These are phyloP conservation scores for Rhododendron vialii DNA, from an alignment of 148 eudicot species.

Conservation along the genomic window DNA sequence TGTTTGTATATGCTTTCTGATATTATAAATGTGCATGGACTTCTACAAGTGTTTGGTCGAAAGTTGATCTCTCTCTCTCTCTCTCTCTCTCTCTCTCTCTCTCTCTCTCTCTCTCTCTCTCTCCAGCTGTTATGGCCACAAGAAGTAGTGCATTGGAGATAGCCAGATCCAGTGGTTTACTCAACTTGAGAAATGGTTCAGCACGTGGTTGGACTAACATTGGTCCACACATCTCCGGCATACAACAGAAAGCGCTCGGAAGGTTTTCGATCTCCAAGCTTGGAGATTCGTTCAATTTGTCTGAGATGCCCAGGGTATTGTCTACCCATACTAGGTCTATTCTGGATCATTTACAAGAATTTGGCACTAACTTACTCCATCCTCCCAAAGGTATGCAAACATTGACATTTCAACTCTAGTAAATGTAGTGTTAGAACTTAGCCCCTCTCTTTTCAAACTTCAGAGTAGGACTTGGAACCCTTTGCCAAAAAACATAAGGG, in stretches of 20 bases:
- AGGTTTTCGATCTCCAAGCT: constrained; percentile 38
- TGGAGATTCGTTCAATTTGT: constrained; percentile 23
- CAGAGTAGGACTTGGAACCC: neutral
- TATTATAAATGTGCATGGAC: neutral
- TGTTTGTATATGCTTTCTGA: neutral
- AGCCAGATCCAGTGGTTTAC: constrained; percentile 37
- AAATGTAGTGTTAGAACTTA: neutral
- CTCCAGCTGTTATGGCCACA: constrained; percentile 22
- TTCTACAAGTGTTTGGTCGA: neutral
- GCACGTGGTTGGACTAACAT: constrained; percentile 32
- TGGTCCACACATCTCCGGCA: constrained; percentile 23
- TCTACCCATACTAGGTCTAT: neutral
- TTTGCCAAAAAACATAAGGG: neutral
- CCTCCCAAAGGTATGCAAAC: constrained; percentile 35
- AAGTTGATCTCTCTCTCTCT: neutral
- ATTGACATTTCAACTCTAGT: neutral
- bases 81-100: too few species aligned
- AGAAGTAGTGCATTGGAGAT: constrained; percentile 40
- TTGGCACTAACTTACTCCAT: constrained; percentile 21
- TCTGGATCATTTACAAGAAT: constrained; percentile 28
- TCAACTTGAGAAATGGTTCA: constrained; percentile 20
- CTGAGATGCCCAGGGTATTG: constrained; percentile 20
- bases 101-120: neutral
- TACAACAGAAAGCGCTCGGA: constrained; percentile 33
- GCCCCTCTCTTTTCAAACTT: neutral